Base-by-base conservation (phyloP, 345 rosid species). In the Citrus trifoliata region DNA sequence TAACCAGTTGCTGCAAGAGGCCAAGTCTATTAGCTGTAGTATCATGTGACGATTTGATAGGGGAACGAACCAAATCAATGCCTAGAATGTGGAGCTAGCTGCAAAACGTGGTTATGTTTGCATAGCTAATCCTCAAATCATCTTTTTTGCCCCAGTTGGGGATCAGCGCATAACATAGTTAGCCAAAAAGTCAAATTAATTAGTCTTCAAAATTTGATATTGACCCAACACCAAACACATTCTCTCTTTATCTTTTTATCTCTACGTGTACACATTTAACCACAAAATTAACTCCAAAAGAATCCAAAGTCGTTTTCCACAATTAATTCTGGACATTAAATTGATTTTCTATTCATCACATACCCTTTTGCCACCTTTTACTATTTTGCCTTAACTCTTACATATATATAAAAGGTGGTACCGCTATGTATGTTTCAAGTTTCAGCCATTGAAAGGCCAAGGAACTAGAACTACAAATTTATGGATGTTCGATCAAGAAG, bases 401-500 rank as follows among this genome's bases (percentile, higher is more conserved):
- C 13, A 12, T 55, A 10, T 9, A 42, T 67, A 46, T 70, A 61
- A 27, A 81, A 65, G 37, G 59, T 53, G 7, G 22, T 53, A 19
- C 58, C 2, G 0, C 18, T 46, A 3, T 46, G 51, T 13, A 53
- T 53, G 7, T 53, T 19, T 51, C 35, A 55, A 16, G 2, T 19
- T 42, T 8, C 28, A 5, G 63, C 72, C 7, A 28, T 35, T 75
- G 42, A 21, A 70, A 56, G 56, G 35, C 21, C 2, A 33, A 37
- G 30, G 1, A 61, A 32, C n/a, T 33, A 4, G 32, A 2, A 3
- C 14, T 53, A 18, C 58, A 46, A 61, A 46, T 72, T 58, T 30
- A 86, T 85, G 90, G 88, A 81, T 7, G 85, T 56, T 68, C 78
- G 84, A 63, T 71, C 70, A n/a, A 80, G 86, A 83, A 86, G 86